Evolutionary conservation across 2,329 filamentous ascomycete species (phyloP).

Genomic region (Arthroderma uncinatum): DNA sequence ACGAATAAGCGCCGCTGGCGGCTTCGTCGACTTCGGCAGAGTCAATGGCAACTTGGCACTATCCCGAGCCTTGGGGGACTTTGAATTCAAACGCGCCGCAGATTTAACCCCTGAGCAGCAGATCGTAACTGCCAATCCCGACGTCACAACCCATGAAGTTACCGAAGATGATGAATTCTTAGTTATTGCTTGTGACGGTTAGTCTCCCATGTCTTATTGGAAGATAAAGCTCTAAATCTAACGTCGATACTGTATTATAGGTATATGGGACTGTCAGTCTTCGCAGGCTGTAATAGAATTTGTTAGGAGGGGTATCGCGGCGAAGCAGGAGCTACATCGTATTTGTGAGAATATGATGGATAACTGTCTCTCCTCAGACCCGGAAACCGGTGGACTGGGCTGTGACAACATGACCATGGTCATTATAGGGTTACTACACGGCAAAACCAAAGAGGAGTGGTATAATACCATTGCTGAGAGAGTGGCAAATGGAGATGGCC

Average conservation of each 20-base stretch:
- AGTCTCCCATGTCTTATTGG: constrained; percentile 24
- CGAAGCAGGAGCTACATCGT: constrained; percentile 84
- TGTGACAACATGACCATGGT: constrained; percentile 99
- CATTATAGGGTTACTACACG: constrained; percentile 76
- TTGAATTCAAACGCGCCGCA: constrained; percentile 99
- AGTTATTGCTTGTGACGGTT: constrained; percentile 85
- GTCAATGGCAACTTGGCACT: constrained; percentile 96
- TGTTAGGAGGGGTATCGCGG: constrained; percentile 87
- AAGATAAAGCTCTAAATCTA: not conserved
- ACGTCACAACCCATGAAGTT: constrained; percentile 83
- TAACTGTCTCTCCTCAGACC: constrained; percentile 95
- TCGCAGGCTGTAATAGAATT: constrained; percentile 97
- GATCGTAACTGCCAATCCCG: constrained; percentile 93
- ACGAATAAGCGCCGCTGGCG: constrained; percentile 86
- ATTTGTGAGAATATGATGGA: constrained; percentile 99
- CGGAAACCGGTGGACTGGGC: constrained; percentile 91
- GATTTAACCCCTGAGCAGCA: constrained; percentile 96
- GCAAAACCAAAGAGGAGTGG: constrained; percentile 94
- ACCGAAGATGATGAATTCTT: constrained; percentile 91
- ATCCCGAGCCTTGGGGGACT: constrained; percentile 94
- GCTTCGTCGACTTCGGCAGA: constrained; percentile 95
- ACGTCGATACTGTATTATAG: constrained; percentile 46
- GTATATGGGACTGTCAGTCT: constrained; percentile 99
- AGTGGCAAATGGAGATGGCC: constrained; percentile 92
- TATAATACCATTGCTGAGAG: constrained; percentile 90